Evolutionary conservation across 148 eudicot species (phyloP).

Genomic region (Rhododendron simsii): DNA sequence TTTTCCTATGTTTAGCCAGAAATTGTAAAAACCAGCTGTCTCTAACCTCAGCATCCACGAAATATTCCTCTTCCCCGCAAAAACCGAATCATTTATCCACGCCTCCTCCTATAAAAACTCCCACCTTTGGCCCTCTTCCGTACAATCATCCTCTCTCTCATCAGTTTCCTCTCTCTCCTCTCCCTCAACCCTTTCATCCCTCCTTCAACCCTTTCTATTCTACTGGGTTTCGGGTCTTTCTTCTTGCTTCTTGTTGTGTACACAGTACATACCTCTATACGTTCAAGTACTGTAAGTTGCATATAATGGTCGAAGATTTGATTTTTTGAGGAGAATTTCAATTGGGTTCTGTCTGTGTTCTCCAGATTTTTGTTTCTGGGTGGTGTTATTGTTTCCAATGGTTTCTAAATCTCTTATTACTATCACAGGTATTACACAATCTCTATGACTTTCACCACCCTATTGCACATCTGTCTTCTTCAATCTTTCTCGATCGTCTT

Average conservation of each 20-base stretch:
- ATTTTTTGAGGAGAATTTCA: neutral
- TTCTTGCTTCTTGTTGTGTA: neutral
- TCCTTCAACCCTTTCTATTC: neutral
- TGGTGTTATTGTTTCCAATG: neutral
- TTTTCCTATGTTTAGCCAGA: neutral
- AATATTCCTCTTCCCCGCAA: neutral
- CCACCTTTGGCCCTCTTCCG: neutral
- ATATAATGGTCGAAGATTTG: neutral
- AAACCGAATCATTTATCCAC: neutral
- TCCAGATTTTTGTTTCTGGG: neutral
- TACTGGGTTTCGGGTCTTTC: neutral
- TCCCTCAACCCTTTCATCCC: neutral
- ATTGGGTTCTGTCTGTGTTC: neutral
- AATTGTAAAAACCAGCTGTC: neutral
- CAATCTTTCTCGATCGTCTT: slow-evolving; percentile 6
- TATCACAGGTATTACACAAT: neutral
- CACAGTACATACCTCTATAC: neutral
- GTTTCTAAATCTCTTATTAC: neutral
- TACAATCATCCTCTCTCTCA: neutral
- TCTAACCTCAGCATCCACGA: neutral
- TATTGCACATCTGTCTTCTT: slow-evolving; percentile 3
- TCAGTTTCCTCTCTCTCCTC: too few species aligned
- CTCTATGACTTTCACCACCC: slow-evolving; percentile 9
- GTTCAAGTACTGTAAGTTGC: too few species aligned
- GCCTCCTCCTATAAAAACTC: neutral